Evolutionary conservation across 176 grass and related monocot species (phyloP), one percentile per base, ranked within the genome.

Genomic region (Phoenix dactylifera): DNA sequence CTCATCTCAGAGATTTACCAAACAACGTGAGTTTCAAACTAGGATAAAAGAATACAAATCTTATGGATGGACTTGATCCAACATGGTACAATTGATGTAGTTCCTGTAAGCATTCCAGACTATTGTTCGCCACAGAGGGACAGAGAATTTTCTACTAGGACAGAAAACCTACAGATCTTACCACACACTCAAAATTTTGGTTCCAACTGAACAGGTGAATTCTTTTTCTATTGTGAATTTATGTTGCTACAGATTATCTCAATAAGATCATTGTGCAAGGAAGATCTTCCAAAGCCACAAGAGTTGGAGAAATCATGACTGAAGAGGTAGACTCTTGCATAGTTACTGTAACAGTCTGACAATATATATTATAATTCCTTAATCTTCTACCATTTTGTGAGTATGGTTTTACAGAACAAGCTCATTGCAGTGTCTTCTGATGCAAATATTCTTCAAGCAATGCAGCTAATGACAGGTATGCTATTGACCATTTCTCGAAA

Each of bases 381-480:
- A 19, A 19, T 15, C 26, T 56, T 22, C 35, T 12, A 44, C 7
- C 35, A 3, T 44, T 14, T 7, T 44, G 2, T 44, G 35, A 3
- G 0, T 1, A 44, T 44, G 35, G 35, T 44, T 44, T 69, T 77
- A 5, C 81, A 97, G 87, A 76, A 71, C 62, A 80, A 76, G 65
- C 35, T 97, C 55, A 71, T 83, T 57, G 80, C 87, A 15, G 87
- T 97, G 7, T 72, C 64, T 55, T 72, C 69, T 57, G 72, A 75
- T 53, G 85, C 93, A 67, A 97, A 78, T 26, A 80, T 97, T 75
- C 30, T 92, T 24, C 65, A 76, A 65, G 93, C 93, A 18, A 97
- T 97, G 93, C 84, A 97, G 70, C 59, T 97, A 51, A 97, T 92
- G 93, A 73, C 81, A 72, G 87, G 93, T 77, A 88, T 66, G 1